These are phyloP conservation scores for Penicillium sp. DNA, from an alignment of 2,329 filamentous ascomycete species.

Conservation along the genomic window DNA sequence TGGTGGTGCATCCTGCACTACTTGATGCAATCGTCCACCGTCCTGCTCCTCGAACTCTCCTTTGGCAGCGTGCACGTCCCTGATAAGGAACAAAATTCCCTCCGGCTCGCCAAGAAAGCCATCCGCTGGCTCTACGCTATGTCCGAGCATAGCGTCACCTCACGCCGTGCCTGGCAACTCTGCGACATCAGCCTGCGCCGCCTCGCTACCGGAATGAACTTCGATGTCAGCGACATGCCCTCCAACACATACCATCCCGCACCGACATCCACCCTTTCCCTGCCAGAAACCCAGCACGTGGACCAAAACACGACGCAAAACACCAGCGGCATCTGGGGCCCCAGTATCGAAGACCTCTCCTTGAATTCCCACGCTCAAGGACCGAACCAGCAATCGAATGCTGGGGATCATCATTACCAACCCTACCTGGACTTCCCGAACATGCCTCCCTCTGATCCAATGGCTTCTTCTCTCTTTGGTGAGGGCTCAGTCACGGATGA, in stretches of 20 bases:
- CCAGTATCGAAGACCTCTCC: conserved; percentile 11
- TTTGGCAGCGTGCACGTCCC: conserved; percentile 49
- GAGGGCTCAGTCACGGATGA: conserved; percentile 23
- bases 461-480: conserved; percentile 2
- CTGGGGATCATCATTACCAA: neutral
- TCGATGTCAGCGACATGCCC: conserved; percentile 40
- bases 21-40: conserved; percentile 47
- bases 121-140: conserved; percentile 47
- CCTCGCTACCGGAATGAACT: conserved; percentile 37
- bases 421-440: neutral
- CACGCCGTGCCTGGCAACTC: conserved; percentile 46
- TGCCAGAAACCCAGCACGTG: neutral
- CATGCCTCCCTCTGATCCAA: conserved; percentile 11
- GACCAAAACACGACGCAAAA: neutral
- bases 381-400: neutral
- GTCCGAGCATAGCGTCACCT: conserved; percentile 41
- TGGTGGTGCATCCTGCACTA: conserved; percentile 51
- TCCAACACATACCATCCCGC: conserved; percentile 19
- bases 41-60: conserved; percentile 49
- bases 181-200: conserved; percentile 40
- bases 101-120: conserved; percentile 43
- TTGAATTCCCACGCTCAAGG: neutral
- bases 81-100: conserved; percentile 38
- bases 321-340: conserved; percentile 12
- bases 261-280: conserved; percentile 12